Conservation (phyloP, 495 filamentous ascomycete genomes). For the Aspergillus sclerotioniger region DNA sequence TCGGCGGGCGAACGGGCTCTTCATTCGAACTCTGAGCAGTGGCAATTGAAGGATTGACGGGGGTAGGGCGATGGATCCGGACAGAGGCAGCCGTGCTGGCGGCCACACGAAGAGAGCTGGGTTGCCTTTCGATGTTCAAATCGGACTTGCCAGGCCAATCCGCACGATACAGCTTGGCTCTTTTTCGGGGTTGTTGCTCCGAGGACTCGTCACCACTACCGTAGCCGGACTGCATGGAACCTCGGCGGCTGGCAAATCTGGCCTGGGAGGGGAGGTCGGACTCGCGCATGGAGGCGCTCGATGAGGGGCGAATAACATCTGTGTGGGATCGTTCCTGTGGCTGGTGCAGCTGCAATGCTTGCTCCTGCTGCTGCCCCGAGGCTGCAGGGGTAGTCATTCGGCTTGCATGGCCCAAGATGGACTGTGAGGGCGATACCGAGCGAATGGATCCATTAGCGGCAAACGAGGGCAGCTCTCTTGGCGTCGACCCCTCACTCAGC, state of each 20-base stretch:
- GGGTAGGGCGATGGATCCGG: constrained; percentile 76
- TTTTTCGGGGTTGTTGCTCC: constrained; percentile 62
- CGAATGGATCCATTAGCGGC: constrained; percentile 31
- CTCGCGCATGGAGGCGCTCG: constrained; percentile 47
- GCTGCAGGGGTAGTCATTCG: constrained; percentile 37
- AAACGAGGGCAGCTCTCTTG: constrained; percentile 39
- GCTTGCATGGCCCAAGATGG: constrained; percentile 31
- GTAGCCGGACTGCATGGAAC: constrained; percentile 57
- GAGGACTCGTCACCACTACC: constrained; percentile 66
- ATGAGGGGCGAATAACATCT: constrained; percentile 45
- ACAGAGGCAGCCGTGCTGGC: constrained; percentile 86
- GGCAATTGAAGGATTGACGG: constrained; percentile 52
- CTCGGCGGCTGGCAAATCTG: constrained; percentile 30
- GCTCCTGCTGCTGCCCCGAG: constrained; percentile 22
- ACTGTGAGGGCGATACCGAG: constrained; percentile 38
- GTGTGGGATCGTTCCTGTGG: constrained; percentile 26
- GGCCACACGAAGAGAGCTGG: constrained; percentile 79
- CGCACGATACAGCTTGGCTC: constrained; percentile 67
- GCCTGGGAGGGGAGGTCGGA: constrained; percentile 32
- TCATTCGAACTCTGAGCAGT: constrained; percentile 58
- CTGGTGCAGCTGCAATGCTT: constrained; percentile 15
- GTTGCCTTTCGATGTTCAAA: constrained; percentile 62
- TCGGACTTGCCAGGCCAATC: constrained; percentile 65
- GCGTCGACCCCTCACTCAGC: constrained; percentile 45
- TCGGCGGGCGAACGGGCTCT: constrained; percentile 76